Evolutionary conservation across 148 eudicot genomes (phyloP).

Genomic region (Hydrangea macrophylla): DNA sequence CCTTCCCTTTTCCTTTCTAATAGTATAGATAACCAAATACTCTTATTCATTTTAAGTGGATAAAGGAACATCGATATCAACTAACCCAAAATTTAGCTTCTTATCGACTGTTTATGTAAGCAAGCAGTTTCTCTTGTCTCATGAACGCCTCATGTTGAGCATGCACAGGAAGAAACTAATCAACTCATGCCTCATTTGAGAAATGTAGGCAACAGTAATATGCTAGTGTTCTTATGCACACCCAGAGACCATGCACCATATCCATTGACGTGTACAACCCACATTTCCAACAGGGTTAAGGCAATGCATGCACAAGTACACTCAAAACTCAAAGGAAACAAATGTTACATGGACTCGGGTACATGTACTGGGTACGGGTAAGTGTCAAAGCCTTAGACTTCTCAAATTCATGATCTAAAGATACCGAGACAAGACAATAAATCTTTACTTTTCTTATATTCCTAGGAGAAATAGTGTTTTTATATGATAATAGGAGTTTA

Average conservation of each 20-base stretch:
- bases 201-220: not conserved
- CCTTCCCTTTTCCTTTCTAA: too few species aligned
- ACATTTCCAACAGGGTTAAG: not conserved
- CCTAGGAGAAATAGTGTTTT: too few species aligned
- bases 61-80: not conserved
- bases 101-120: constrained; percentile 87
- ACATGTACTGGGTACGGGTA: too few species aligned
- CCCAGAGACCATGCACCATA: not conserved
- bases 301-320: not conserved
- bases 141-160: constrained; percentile 62
- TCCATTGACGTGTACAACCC: too few species aligned
- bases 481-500: too few species aligned
- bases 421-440: too few species aligned
- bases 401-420: too few species aligned
- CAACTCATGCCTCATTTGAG: not conserved
- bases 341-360: too few species aligned
- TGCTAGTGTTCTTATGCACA: not conserved
- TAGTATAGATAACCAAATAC: not conserved
- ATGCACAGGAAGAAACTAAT: constrained; percentile 18
- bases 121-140: constrained; percentile 94
- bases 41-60: not conserved
- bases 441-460: too few species aligned
- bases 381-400: too few species aligned
- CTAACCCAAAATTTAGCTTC: constrained; percentile 72
- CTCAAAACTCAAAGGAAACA: too few species aligned